Evolutionary conservation across 352 stramenopile species (phyloP).

Genomic region (Pseudoperonospora humuli): DNA sequence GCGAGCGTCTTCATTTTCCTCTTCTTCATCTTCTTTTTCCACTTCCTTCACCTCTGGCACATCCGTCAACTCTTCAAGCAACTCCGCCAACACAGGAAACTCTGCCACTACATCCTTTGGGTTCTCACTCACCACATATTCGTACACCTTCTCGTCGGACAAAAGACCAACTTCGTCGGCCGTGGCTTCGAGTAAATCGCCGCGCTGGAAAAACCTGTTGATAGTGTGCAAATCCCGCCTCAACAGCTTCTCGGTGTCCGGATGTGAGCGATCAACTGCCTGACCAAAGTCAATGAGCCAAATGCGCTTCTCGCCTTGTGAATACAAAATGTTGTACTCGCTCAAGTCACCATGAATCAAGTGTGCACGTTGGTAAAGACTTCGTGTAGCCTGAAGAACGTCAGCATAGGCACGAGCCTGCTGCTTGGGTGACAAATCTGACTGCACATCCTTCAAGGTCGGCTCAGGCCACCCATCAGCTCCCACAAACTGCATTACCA

Average conservation of each 20-base stretch:
- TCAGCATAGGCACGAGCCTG: conserved; percentile 48
- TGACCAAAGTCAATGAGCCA: conserved; percentile 92
- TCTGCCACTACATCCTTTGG: conserved; percentile 23
- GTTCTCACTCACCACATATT: conserved; percentile 30
- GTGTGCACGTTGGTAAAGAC: conserved; percentile 44
- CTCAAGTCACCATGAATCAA: conserved; percentile 65
- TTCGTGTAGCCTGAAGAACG: conserved; percentile 35
- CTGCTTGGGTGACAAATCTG: conserved; percentile 40
- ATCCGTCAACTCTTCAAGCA: conserved; percentile 35
- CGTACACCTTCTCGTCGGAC: conserved; percentile 33
- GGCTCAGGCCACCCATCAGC: conserved; percentile 45
- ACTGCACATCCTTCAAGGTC: conserved; percentile 54
- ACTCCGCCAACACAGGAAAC: conserved; percentile 19
- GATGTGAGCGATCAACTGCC: conserved; percentile 76
- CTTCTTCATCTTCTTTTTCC: conserved; percentile 1
- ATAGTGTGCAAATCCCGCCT: conserved; percentile 71
- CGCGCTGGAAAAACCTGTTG: conserved; percentile 64
- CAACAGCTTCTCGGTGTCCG: conserved; percentile 53
- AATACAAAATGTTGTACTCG: conserved; percentile 88
- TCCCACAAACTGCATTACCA: conserved; percentile 70
- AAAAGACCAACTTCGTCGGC: conserved; percentile 34
- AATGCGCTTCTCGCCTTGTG: conserved; percentile 38
- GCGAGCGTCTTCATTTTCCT: conserved; percentile 4
- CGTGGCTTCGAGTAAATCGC: conserved; percentile 27
- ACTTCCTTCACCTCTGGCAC: conserved; percentile 10